phyloP scores from a whole-genome alignment of 2,329 filamentous ascomycete species.

The Rhinocladiella similis region DNA sequence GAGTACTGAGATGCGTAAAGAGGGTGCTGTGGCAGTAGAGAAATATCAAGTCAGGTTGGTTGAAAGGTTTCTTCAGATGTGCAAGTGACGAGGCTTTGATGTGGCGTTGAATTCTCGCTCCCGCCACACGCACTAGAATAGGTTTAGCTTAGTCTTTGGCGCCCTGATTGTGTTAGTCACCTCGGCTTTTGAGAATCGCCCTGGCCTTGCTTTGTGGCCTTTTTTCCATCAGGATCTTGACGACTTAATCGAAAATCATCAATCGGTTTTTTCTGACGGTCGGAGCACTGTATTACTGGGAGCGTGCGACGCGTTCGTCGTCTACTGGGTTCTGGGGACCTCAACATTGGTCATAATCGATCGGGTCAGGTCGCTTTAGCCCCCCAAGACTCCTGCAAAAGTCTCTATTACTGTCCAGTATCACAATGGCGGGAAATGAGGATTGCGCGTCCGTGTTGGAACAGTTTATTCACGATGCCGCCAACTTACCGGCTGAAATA shows the following conservation, averaged over 20 bases:
- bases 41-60: not conserved
- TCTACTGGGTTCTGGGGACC: too few species aligned
- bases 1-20: too few species aligned
- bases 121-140: not conserved
- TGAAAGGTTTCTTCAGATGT: not conserved
- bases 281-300: too few species aligned
- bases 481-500: slow-evolving; percentile 64
- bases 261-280: too few species aligned
- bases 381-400: not conserved
- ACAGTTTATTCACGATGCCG: slow-evolving; percentile 65
- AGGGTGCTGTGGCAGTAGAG: not conserved
- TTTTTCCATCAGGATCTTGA: too few species aligned
- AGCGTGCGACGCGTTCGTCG: too few species aligned
- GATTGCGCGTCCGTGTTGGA: slow-evolving; percentile 65
- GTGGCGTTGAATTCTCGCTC: not conserved
- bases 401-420: not conserved
- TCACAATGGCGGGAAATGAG: slow-evolving; percentile 51
- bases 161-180: not conserved
- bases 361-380: too few species aligned
- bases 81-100: not conserved
- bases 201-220: too few species aligned
- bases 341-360: too few species aligned
- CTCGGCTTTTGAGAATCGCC: not conserved
- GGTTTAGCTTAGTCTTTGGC: too few species aligned
- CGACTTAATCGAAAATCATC: too few species aligned